Conservation (phyloP, 305 asterid species). For the Fraxinus floribunda region DNA sequence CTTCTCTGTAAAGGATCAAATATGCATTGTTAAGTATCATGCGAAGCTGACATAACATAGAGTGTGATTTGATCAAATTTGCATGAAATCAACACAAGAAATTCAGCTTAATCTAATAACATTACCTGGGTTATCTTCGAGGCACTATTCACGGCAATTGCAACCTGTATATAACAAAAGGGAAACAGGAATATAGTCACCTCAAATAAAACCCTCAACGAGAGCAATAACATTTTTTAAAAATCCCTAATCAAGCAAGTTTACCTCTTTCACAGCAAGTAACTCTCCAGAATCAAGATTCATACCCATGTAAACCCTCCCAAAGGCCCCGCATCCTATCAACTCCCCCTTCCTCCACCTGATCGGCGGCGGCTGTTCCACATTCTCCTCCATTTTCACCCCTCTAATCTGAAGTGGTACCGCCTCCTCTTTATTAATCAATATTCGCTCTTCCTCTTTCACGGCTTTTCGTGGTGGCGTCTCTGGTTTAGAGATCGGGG, state of each 20-base stretch:
- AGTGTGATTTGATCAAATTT: not conserved
- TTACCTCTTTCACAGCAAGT: conserved; percentile 85
- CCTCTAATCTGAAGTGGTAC: not conserved
- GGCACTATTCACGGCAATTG: conserved; percentile 59
- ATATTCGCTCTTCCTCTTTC: conserved; percentile 20
- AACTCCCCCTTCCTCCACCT: conserved; percentile 92
- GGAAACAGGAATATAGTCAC: conserved; percentile 18
- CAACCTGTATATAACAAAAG: conserved; percentile 47
- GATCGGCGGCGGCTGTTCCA: conserved; percentile 36
- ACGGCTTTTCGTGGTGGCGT: conserved; percentile 10
- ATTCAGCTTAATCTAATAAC: conserved; percentile 24
- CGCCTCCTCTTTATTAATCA: conserved; percentile 2
- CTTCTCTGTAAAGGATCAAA: not conserved
- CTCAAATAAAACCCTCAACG: not conserved
- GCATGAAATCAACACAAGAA: not conserved
- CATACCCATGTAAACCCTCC: conserved; percentile 95
- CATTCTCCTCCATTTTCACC: conserved; percentile 22
- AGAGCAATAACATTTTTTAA: not conserved
- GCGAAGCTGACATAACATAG: not conserved
- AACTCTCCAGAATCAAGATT: conserved; percentile 85
- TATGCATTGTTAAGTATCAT: not conserved
- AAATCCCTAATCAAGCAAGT: not conserved
- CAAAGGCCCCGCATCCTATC: conserved; percentile 88
- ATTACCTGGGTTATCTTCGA: conserved; percentile 78
- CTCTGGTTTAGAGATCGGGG: conserved; percentile 31